Conservation (phyloP, 2,329 filamentous ascomycete species). For the Botrytis cinerea region DNA sequence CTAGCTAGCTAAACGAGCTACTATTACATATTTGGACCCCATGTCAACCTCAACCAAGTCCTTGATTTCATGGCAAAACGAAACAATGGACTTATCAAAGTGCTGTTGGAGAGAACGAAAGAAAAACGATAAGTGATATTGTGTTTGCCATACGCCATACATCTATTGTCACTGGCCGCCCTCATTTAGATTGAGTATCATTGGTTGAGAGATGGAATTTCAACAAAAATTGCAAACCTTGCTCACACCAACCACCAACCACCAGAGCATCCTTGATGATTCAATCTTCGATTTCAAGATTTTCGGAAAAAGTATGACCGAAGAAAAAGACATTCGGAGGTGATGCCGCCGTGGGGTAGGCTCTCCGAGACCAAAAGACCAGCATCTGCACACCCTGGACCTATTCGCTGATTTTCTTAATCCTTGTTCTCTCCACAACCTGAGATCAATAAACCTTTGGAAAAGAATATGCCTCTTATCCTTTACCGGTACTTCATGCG, state of each 20-base stretch:
- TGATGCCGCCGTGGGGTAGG: conserved; percentile 25
- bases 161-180: background rate
- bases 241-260: conserved; percentile 3
- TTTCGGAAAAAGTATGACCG: conserved; percentile 29
- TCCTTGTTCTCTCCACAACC: conserved; percentile 32
- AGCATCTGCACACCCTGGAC: conserved; percentile 15
- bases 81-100: conserved; percentile 1
- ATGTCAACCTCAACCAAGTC: conserved; percentile 9
- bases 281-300: conserved; percentile 1
- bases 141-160: background rate
- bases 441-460: conserved; percentile 35
- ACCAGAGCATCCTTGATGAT: conserved; percentile 7
- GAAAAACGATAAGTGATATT: background rate
- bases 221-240: conserved; percentile 12
- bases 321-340: conserved; percentile 25
- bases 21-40: background rate
- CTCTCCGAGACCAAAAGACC: conserved; percentile 11
- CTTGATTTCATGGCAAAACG: background rate
- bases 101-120: background rate
- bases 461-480: conserved; percentile 31
- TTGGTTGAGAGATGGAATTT: background rate
- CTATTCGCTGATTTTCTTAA: conserved; percentile 2
- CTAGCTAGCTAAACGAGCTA: background rate
- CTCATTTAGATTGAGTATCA: background rate
- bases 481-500: conserved; percentile 34